Evolutionary conservation across 805 yeast species (phyloP).

Genomic region (Cyberlindnera euphorbiae): DNA sequence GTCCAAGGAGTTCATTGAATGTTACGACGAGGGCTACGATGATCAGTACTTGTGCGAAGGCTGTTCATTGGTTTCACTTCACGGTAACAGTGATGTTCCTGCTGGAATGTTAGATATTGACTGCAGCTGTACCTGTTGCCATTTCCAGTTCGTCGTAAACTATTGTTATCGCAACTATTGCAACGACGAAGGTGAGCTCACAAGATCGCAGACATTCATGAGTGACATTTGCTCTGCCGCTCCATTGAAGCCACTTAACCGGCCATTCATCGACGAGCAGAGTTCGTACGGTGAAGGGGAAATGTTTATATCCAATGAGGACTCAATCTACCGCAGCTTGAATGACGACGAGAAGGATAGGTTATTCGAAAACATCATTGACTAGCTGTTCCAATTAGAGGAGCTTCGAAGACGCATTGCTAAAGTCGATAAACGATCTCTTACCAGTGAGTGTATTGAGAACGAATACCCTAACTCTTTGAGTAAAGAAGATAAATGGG

Average conservation of each 20-base stretch:
- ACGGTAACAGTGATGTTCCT: neutral
- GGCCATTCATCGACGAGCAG: constrained; percentile 12
- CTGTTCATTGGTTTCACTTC: constrained; percentile 17
- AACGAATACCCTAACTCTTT: too few relatives aligned
- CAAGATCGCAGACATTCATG: constrained; percentile 10
- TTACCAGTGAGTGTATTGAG: too few relatives aligned
- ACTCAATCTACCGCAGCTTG: constrained; percentile 20
- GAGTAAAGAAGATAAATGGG: too few relatives aligned
- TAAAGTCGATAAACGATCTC: too few relatives aligned
- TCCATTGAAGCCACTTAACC: constrained; percentile 13
- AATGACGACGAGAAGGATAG: constrained; percentile 12
- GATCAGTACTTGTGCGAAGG: constrained; percentile 25
- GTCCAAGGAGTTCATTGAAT: constrained; percentile 7
- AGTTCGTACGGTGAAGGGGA: constrained; percentile 1
- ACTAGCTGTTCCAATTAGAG: constrained; percentile 6
- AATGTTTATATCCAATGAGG: constrained; percentile 17
- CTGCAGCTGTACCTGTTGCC: constrained; percentile 25
- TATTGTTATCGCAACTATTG: constrained; percentile 24
- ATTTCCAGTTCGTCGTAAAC: constrained; percentile 21
- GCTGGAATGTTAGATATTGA: constrained; percentile 13
- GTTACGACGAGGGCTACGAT: constrained; percentile 20
- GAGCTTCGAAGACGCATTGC: too few relatives aligned
- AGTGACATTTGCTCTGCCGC: constrained; percentile 11
- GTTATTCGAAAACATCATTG: constrained; percentile 14
- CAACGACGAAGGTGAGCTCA: constrained; percentile 13